Evolutionary conservation across 441 rosid species (phyloP).

Genomic region (Breynia disticha): DNA sequence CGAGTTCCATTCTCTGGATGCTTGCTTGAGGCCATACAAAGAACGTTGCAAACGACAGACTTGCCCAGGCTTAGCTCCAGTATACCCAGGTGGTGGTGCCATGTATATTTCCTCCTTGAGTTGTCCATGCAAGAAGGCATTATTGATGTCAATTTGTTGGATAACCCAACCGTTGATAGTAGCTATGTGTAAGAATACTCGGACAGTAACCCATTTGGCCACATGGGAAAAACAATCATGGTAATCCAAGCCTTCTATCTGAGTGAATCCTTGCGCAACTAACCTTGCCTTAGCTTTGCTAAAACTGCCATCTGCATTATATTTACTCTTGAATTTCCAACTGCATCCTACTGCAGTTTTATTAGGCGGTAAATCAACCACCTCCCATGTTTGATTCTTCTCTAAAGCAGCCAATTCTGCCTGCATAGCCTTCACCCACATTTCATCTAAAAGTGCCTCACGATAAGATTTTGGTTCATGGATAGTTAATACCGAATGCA

Average conservation of each 20-base stretch:
- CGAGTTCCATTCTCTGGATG: too few relatives aligned
- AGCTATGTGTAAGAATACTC: not conserved
- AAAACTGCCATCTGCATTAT: not conserved
- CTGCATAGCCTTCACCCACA: not conserved
- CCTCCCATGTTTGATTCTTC: not conserved
- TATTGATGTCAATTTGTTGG: not conserved
- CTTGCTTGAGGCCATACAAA: too few relatives aligned
- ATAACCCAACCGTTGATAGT: not conserved
- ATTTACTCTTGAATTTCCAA: not conserved
- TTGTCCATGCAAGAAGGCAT: not conserved
- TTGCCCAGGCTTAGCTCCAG: too few relatives aligned
- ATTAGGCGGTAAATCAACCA: not conserved
- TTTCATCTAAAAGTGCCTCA: not conserved
- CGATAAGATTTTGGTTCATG: not conserved
- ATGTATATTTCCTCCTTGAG: not conserved
- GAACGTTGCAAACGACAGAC: too few relatives aligned
- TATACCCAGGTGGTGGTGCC: too few relatives aligned
- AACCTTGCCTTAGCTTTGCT: not conserved
- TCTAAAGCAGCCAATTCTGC: not conserved
- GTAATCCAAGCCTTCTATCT: not conserved
- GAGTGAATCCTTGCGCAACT: not conserved
- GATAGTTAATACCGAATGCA: too few relatives aligned
- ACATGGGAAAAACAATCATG: not conserved
- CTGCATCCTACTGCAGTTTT: not conserved
- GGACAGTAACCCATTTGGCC: not conserved